Percentiles rank a stretch among this genome's conserved stretches.
These are phyloP conservation scores for Lactarius tabidus DNA, from an alignment of 768 basidiomycete species.

Conservation along the genomic window DNA sequence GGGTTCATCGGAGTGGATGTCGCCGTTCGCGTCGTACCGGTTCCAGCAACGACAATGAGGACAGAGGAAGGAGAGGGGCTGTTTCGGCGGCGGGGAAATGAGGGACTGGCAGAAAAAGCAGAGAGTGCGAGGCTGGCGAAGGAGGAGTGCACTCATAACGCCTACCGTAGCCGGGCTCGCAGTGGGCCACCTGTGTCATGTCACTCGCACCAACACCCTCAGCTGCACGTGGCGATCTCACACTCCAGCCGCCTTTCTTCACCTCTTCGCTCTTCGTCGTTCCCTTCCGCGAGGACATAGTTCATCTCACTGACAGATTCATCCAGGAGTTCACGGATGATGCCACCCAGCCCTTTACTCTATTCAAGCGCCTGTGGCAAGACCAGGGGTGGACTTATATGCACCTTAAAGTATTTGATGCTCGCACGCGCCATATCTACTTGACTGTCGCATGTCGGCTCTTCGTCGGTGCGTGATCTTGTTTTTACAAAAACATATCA, in stretches of 20 bases:
- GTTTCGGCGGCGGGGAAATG: slow-evolving; percentile 39
- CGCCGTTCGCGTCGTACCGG: slow-evolving; percentile 62
- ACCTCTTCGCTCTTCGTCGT: slow-evolving; percentile 71
- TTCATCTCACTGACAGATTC: slow-evolving; percentile 48
- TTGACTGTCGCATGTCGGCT: slow-evolving; percentile 55
- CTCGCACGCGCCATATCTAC: slow-evolving; percentile 59
- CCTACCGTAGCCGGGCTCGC: neutral
- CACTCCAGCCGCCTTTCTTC: slow-evolving; percentile 72
- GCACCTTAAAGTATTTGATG: slow-evolving; percentile 71
- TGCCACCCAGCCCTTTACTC: slow-evolving; percentile 49
- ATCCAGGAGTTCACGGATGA: slow-evolving; percentile 41
- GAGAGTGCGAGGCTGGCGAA: slow-evolving; percentile 42
- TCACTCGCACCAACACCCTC: slow-evolving; percentile 52
- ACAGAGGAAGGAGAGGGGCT: slow-evolving; percentile 61
- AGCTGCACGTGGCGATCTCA: slow-evolving; percentile 52
- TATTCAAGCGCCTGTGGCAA: slow-evolving; percentile 71
- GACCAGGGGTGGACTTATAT: slow-evolving; percentile 69
- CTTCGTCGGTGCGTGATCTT: slow-evolving; percentile 54
- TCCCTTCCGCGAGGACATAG: slow-evolving; percentile 61
- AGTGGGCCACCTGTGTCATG: slow-evolving; percentile 29
- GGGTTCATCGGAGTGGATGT: slow-evolving; percentile 81
- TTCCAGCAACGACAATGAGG: slow-evolving; percentile 70
- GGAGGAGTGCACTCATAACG: slow-evolving; percentile 43
- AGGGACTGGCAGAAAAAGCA: slow-evolving; percentile 72
- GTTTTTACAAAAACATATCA: neutral